Evolutionary conservation across 2,329 filamentous ascomycete genomes (phyloP), one percentile per base, ranked within the genome.

Genomic region (Nemania bipapillata): DNA sequence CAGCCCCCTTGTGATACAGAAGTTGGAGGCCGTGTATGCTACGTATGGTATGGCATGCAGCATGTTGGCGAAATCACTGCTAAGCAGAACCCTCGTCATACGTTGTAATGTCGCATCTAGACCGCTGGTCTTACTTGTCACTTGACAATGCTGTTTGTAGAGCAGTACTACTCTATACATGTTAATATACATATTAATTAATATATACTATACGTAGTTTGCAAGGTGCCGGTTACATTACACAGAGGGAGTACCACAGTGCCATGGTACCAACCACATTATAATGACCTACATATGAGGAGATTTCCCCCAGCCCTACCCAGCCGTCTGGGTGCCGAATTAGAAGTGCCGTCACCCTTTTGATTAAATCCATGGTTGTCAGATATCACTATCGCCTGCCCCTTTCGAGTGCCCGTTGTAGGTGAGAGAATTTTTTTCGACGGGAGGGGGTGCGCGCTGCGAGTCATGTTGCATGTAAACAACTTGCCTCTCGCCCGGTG

Each of bases 261-360:
- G 42, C 47, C 42, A 52, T 30, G 9, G 32, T 42, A n/a, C 32
- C 47, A 2, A 64, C 17, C 28, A n/a, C 26, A 20, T 22, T 8
- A 49, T 17, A 5, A 50, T 40, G 28, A 11, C 30, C 8, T 24
- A 40, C 32, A 56, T 56, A 40, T 56, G 5, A n/a, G 8, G 8
- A 53, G 17, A 20, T 26, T 9, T 20, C 52, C 53, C 37, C 37
- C 60, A 70, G 62, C 65, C 68, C 40, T 63, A 65, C 66, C 58
- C 58, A 60, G 35, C 37, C 12, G 3, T 30, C 45, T 20, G 54
- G 15, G 15, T 54, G 30, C n/a, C 60, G 42, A 69, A 63, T 65
- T 56, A 63, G 28, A 42, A 26, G 7, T 50, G 28, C 20, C 42
- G 15, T 22, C 45, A 32, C 26, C 30, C 24, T 28, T 20, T 42